These are phyloP conservation scores for Didymella lethalis DNA, from an alignment of 2,329 filamentous ascomycete genomes.

Conservation along the genomic window DNA sequence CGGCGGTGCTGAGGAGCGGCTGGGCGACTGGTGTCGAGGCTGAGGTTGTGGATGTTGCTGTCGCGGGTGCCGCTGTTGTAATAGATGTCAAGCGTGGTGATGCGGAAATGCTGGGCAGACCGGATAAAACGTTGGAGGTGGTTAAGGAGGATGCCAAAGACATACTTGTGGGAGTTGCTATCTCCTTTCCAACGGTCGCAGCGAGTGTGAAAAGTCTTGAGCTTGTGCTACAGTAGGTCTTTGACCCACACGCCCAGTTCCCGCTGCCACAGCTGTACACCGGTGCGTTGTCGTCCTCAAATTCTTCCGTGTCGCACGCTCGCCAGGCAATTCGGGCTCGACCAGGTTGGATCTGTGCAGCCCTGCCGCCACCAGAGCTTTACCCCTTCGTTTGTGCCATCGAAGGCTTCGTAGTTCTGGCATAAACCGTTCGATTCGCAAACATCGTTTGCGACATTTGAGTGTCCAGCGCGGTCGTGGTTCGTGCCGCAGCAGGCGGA, in stretches of 20 bases:
- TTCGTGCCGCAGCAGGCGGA: constrained; percentile 21
- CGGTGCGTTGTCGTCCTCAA: constrained; percentile 14
- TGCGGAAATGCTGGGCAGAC: background rate
- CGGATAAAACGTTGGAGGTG: background rate
- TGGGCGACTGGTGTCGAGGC: background rate
- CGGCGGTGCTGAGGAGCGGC: background rate
- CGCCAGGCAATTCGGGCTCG: constrained; percentile 26
- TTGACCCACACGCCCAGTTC: constrained; percentile 17
- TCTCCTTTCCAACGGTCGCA: background rate
- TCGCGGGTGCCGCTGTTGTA: background rate
- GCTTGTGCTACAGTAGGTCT: background rate
- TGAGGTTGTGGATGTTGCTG: background rate
- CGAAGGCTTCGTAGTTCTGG: constrained; percentile 21
- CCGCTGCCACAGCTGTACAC: constrained; percentile 15
- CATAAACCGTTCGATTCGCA: constrained; percentile 26
- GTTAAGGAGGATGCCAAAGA: background rate
- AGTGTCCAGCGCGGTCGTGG: constrained; percentile 18
- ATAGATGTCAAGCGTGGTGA: background rate
- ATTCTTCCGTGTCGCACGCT: constrained; percentile 9
- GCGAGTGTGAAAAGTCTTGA: background rate
- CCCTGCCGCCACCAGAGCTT: constrained; percentile 25
- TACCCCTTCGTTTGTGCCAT: constrained; percentile 17
- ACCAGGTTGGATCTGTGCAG: constrained; percentile 28
- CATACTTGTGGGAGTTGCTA: background rate
- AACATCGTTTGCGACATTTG: constrained; percentile 18